Evolutionary conservation across 768 basidiomycete genomes (phyloP).

Genomic region (Russula emetica): DNA sequence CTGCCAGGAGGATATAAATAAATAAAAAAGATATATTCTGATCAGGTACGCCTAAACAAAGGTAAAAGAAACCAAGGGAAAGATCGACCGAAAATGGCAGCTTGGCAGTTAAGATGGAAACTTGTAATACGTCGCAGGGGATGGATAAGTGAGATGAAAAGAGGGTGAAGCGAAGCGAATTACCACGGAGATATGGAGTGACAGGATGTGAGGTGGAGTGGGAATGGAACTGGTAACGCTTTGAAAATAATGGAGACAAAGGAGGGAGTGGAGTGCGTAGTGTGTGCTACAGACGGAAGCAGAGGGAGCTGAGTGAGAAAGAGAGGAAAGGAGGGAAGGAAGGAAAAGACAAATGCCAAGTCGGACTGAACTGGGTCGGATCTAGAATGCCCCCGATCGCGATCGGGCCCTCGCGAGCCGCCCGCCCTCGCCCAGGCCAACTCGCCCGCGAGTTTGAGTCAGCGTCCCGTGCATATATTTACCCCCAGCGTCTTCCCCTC

Average conservation of each 20-base stretch:
- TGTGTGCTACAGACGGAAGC: too few species aligned
- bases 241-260: neutral
- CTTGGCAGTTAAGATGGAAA: neutral
- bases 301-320: neutral
- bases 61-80: neutral
- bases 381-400: conserved; percentile 25
- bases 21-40: neutral
- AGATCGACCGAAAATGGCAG: neutral
- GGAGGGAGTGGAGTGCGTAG: too few species aligned
- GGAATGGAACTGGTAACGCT: too few species aligned
- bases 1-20: neutral
- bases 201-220: neutral
- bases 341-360: too few species aligned
- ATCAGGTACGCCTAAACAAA: neutral
- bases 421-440: neutral
- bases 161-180: conserved; percentile 4
- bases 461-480: conserved; percentile 21
- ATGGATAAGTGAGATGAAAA: neutral
- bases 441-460: conserved; percentile 1
- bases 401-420: conserved; percentile 13
- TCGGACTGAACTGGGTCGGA: conserved; percentile 21
- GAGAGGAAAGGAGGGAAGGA: too few species aligned
- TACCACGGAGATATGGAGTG: neutral
- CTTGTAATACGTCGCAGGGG: neutral
- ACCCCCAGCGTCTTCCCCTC: conserved; percentile 15